Conservation (phyloP, 331 rosid genomes). For the Pyracantha coccinea region DNA sequence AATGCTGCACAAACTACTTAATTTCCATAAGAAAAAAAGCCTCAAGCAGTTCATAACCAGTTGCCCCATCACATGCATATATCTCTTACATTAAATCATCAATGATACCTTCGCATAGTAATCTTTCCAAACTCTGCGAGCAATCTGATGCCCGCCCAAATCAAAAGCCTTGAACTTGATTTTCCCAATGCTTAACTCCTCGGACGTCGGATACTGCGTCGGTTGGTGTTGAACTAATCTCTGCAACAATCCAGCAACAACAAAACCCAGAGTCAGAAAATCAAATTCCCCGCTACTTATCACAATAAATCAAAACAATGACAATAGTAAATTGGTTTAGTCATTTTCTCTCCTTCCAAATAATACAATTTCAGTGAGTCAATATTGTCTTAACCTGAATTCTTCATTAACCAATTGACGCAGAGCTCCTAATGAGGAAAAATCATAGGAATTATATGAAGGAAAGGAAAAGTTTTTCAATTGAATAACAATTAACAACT, state of each 20-base stretch:
- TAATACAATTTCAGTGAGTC: not conserved
- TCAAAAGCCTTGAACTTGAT: conserved; percentile 82
- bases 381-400: not conserved
- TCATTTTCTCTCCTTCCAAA: not conserved
- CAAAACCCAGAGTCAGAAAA: conserved; percentile 17
- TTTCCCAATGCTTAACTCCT: conserved; percentile 61
- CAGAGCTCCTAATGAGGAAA: not conserved
- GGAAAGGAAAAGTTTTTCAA: not conserved
- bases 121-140: conserved; percentile 86
- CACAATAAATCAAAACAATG: not conserved
- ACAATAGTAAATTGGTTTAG: not conserved
- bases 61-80: not conserved
- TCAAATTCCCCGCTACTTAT: not conserved
- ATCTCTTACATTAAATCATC: not conserved
- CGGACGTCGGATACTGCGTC: conserved; percentile 81
- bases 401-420: not conserved
- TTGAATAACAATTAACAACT: not conserved
- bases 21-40: too few species aligned
- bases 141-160: conserved; percentile 86
- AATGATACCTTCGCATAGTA: conserved; percentile 68
- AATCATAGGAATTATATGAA: not conserved
- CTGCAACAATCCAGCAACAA: conserved; percentile 34
- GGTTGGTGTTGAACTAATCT: conserved; percentile 87
- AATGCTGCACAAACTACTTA: not conserved
- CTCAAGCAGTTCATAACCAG: not conserved